Evolutionary conservation across 2,329 filamentous ascomycete species (phyloP), one percentile per base, ranked within the genome.

Genomic region (Huntiella bhutanensis): DNA sequence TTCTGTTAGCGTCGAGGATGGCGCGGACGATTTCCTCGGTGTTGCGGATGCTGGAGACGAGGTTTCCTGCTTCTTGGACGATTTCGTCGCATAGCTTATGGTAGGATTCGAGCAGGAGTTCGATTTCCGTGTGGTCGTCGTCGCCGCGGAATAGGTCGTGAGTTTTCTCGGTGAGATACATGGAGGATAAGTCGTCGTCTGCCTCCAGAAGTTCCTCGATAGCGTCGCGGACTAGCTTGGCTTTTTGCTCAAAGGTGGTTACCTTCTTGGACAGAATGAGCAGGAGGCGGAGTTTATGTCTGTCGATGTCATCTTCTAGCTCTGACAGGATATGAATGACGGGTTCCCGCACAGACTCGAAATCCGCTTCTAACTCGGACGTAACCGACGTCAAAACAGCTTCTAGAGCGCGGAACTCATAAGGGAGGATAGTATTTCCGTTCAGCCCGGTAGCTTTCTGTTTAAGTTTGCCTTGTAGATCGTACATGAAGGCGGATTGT

Each of bases 11-110:
- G 60, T 98, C 91, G 32, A 98, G 76, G 53, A 98, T 98, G 17
- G 91, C 91, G 60, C 91, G 92, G 51, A 95, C 84, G 85, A 98
- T 92, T 64, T 98, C 91, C 63, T 98, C 91, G 1, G 91, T 98
- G 62, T 96, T 98, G 55, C 91, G 76, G 59, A 98, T 98, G 53
- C 84, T 86, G 7, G 82, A 88, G 47, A 96, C 87, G 53, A 96
- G 63, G 62, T 93, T 96, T 51, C 85, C 82, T 12, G 86, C 85
- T 52, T 92, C 83, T 62, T 98, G 88, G 6, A 95, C 88, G 55
- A 96, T 95, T 66, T 98, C 91, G 58, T 98, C 91, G 54, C 86
- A 88, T 37, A 98, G 80, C 61, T 96, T 96, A 61, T 96, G 85
- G 60, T 98, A 98, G 2, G 86, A 94, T 60, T 98, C 91, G 4